These are phyloP conservation scores for Prunus mongolica DNA, from an alignment of 306 rosid genomes.

Conservation along the genomic window DNA sequence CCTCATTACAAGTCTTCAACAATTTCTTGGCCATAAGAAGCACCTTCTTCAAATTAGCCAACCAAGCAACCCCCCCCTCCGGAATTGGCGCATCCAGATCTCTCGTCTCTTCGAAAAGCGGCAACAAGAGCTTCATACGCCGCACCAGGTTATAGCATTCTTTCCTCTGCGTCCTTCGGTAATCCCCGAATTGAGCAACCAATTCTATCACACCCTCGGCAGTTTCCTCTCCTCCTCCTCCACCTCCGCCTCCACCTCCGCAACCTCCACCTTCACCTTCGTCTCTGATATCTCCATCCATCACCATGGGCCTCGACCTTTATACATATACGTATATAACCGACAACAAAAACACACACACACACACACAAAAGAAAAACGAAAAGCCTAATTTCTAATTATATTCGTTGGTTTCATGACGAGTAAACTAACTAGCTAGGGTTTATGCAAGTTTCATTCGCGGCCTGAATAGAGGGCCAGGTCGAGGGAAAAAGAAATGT, in stretches of 20 bases:
- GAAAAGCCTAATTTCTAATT: not conserved
- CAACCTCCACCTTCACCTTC: constrained; percentile 5
- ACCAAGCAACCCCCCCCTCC: constrained; percentile 37
- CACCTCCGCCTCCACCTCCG: constrained; percentile 22
- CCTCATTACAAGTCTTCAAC: constrained; percentile 51
- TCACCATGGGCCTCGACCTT: constrained; percentile 26
- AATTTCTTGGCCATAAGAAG: constrained; percentile 44
- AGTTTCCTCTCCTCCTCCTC: constrained; percentile 19
- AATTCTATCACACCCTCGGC: constrained; percentile 42
- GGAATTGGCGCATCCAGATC: constrained; percentile 38
- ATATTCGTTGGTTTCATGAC: not conserved
- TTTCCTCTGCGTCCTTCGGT: constrained; percentile 45
- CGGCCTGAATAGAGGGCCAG: not conserved
- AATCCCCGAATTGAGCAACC: constrained; percentile 61
- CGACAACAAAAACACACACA: not conserved
- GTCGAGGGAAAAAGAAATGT: constrained; percentile 6
- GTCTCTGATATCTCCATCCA: constrained; percentile 28
- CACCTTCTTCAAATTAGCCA: constrained; percentile 41
- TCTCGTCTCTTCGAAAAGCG: constrained; percentile 61
- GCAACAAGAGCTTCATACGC: constrained; percentile 59
- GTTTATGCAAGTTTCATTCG: not conserved
- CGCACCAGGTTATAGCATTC: constrained; percentile 55
- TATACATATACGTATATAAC: not conserved
- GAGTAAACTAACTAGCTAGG: not conserved
- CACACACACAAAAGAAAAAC: not conserved